Evolutionary conservation across 73 alveolate species (phyloP).

Genomic region (Urostyla sp.): DNA sequence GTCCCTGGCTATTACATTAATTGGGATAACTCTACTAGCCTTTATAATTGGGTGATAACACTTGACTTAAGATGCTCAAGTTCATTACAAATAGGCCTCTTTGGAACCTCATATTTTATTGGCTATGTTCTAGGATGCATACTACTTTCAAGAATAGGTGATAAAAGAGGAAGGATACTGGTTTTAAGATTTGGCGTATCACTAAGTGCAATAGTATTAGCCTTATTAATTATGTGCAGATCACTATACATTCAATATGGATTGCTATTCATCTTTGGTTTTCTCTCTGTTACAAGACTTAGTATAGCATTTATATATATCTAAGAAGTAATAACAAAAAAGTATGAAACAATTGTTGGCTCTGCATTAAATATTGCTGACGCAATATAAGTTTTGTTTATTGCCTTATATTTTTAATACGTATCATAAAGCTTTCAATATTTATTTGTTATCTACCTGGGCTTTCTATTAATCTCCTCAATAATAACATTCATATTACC

Average conservation of each 20-base stretch:
- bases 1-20: conserved; percentile 38
- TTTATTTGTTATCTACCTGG: too few relatives aligned
- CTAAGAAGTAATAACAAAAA: conserved; percentile 2
- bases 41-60: conserved; percentile 21
- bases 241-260: neutral
- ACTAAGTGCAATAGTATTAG: neutral
- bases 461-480: too few relatives aligned
- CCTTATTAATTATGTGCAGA: neutral
- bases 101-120: conserved; percentile 5
- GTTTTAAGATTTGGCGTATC: conserved; percentile 9
- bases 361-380: neutral
- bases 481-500: conserved; percentile 22
- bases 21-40: conserved; percentile 7
- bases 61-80: conserved; percentile 17
- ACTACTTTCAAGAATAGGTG: conserved; percentile 5
- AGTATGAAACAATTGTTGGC: conserved; percentile 20
- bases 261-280: conserved; percentile 14
- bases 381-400: too few relatives aligned
- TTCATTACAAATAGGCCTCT: neutral
- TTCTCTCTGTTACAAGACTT: conserved; percentile 20
- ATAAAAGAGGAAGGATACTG: conserved; percentile 6
- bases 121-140: conserved; percentile 28
- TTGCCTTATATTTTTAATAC: too few relatives aligned
- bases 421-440: too few relatives aligned
- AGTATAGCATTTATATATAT: conserved; percentile 38